Evolutionary conservation across 495 filamentous ascomycete genomes (phyloP).

Genomic region (Annulohypoxylon stygium): DNA sequence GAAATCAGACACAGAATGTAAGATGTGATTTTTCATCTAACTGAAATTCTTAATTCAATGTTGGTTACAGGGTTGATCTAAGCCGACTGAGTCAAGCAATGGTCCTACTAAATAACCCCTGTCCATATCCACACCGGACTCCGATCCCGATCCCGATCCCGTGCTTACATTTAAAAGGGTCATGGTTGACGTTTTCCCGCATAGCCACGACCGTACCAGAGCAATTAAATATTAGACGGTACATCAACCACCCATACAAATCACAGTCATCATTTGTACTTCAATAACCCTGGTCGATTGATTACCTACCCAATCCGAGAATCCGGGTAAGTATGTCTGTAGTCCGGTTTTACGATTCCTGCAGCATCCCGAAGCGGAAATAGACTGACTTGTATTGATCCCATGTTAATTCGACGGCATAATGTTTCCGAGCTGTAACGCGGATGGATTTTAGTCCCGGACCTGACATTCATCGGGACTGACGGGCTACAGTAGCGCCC

Average conservation of each 20-base stretch:
- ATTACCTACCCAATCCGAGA: background rate
- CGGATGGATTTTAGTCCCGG: background rate
- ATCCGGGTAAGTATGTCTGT: background rate
- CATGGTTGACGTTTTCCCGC: background rate
- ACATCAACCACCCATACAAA: background rate
- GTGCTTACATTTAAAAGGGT: background rate
- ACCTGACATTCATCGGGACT: background rate
- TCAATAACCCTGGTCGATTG: background rate
- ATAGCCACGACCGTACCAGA: background rate
- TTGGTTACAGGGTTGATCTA: too few species aligned
- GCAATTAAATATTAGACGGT: background rate
- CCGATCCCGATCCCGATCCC: conserved; percentile 31
- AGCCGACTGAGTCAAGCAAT: too few species aligned
- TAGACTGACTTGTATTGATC: background rate
- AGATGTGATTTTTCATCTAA: too few species aligned
- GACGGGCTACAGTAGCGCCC: background rate
- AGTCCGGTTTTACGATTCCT: background rate
- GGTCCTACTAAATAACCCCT: background rate
- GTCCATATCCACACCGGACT: conserved; percentile 12
- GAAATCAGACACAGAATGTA: too few species aligned
- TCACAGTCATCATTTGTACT: background rate
- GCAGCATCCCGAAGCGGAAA: background rate
- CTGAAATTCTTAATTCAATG: too few species aligned
- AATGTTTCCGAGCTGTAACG: background rate
- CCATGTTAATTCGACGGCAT: background rate